Evolutionary conservation across 2,329 filamentous ascomycete genomes (phyloP).

Genomic region (Rugonectria rugulosa): DNA sequence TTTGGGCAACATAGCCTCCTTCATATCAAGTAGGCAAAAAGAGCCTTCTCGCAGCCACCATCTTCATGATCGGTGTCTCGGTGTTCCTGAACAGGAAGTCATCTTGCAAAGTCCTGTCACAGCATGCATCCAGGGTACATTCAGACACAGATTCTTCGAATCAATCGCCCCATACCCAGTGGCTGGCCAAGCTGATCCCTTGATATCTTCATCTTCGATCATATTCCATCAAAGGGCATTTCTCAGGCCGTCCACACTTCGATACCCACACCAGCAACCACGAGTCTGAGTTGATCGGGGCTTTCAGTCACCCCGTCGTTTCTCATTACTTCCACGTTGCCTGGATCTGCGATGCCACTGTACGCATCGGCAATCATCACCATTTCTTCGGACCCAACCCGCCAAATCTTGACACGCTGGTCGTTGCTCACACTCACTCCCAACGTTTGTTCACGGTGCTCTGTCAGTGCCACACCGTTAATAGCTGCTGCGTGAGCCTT

Average conservation of each 20-base stretch:
- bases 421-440: constrained; percentile 65
- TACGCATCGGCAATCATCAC: constrained; percentile 58
- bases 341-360: constrained; percentile 68
- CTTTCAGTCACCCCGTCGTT: not conserved
- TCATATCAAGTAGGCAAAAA: too few relatives aligned
- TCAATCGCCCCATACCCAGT: too few relatives aligned
- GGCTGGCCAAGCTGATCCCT: too few relatives aligned
- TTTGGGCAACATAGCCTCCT: too few relatives aligned
- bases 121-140: too few relatives aligned
- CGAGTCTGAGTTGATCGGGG: constrained; percentile 18
- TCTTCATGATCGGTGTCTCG: too few relatives aligned
- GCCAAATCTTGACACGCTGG: constrained; percentile 66
- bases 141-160: too few relatives aligned
- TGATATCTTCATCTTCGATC: not conserved
- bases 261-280: constrained; percentile 34
- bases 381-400: constrained; percentile 42
- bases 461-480: constrained; percentile 60
- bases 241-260: constrained; percentile 31
- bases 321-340: constrained; percentile 55
- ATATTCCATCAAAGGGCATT: not conserved
- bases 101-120: too few relatives aligned
- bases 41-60: too few relatives aligned
- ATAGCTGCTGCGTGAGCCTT: constrained; percentile 77
- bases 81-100: too few relatives aligned
- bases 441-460: constrained; percentile 25